These are phyloP conservation scores for Ophiostoma australiae DNA, from an alignment of 2,329 filamentous ascomycete genomes.

Conservation along the genomic window DNA sequence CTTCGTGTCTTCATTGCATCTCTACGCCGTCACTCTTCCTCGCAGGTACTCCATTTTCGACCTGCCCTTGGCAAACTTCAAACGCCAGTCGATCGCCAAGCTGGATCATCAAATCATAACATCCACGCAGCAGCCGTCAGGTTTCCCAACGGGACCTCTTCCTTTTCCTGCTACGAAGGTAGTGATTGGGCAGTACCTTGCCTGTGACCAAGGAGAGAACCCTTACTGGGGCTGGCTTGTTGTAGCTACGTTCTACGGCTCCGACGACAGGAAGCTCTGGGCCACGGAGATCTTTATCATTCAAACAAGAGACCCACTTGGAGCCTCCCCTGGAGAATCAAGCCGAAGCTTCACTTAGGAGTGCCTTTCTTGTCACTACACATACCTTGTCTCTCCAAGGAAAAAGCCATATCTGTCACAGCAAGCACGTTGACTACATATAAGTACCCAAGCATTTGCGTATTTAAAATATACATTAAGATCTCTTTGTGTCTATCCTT, in stretches of 20 bases:
- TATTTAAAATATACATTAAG: neutral
- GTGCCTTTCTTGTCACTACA: neutral
- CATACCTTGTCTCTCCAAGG: neutral
- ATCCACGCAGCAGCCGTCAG: neutral
- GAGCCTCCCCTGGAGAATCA: too few species aligned
- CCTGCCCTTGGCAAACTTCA: neutral
- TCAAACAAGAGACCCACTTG: neutral
- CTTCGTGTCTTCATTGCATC: neutral
- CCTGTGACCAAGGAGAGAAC: slow-evolving; percentile 31
- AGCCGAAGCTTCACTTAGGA: neutral
- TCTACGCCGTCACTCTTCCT: neutral
- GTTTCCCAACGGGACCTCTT: slow-evolving; percentile 28
- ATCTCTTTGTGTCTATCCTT: neutral
- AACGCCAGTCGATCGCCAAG: neutral
- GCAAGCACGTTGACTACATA: neutral
- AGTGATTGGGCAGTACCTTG: slow-evolving; percentile 41
- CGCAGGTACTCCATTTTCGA: neutral
- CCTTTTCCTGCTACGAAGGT: slow-evolving; percentile 45
- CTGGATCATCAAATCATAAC: neutral
- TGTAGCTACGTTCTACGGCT: slow-evolving; percentile 46
- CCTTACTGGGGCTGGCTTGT: slow-evolving; percentile 44
- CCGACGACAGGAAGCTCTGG: slow-evolving; percentile 40
- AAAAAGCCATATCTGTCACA: neutral
- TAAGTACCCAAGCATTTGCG: neutral
- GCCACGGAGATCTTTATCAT: slow-evolving; percentile 42